Evolutionary conservation across 1,139 yeast genomes (phyloP), one percentile per base, ranked within the genome.

Genomic region (Hansenula lynferdii): DNA sequence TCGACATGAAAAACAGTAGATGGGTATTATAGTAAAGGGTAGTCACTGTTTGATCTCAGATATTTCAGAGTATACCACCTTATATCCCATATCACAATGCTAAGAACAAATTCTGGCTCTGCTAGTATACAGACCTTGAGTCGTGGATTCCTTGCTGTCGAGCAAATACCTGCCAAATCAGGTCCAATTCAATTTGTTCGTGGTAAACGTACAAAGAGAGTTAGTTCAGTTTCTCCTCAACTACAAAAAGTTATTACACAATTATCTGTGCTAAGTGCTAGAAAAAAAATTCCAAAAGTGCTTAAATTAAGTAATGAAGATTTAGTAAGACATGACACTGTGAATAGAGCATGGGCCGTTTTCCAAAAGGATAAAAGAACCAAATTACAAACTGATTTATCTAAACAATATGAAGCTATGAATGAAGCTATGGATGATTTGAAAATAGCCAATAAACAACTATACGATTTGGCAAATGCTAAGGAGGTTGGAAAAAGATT

Each of bases 241-340:
- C 80, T 85, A 8, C 86, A 81, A 53, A 72, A 72, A 54, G 73
- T 80, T 37, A 77, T 81, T 39, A 76, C 82, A 42, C 94, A 90
- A 64, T 71, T 89, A 46, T 83, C 95, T 31, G 96, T 90, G 20
- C 64, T 87, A 53, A 80, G 94, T 20, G 96, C 96, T 15, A 75
- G 85, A 43, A 79, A 87, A 66, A 89, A 87, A 63, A 92, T 84
- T 60, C 97, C 98, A 34, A 77, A 80, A 52, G 68, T 86, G 52
- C 64, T 92, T 46, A 85, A 80, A 53, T 69, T 89, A 31, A 75
- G 86, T 44, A 69, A 77, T 27, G 97, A 90, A 60, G 98, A 92
- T 57, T 70, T 82, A 44, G 70, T 90, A 47, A 85, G 94, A 56
- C 97, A 92, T 59, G 77, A 78, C 51, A 80, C 90, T 12, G 84